phyloP scores from a whole-genome alignment of 768 basidiomycete species.

The Lactarius hengduanensis region DNA sequence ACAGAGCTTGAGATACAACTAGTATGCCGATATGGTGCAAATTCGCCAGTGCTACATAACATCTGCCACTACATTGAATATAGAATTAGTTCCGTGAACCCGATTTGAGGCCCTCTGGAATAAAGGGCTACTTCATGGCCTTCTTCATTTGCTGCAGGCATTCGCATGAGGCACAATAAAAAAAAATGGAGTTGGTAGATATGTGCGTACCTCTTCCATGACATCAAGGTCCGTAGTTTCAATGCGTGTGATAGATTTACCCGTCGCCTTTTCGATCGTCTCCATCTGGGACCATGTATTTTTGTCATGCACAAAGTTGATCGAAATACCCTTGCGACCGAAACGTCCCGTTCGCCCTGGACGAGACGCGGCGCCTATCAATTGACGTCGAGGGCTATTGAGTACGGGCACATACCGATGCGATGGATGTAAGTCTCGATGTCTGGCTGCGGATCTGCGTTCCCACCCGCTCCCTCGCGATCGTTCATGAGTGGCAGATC shows the following conservation, averaged over 20 bases:
- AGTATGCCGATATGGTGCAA: conserved; percentile 4
- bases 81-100: conserved; percentile 11
- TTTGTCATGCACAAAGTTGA: conserved; percentile 95
- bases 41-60: conserved; percentile 42
- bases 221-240: conserved; percentile 88
- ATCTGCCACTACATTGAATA: conserved; percentile 14
- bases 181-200: background rate
- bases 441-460: conserved; percentile 67
- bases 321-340: conserved; percentile 93
- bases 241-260: conserved; percentile 78
- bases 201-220: conserved; percentile 78
- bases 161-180: conserved; percentile 2
- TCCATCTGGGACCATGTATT: conserved; percentile 89
- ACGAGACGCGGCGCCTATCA: conserved; percentile 6
- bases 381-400: background rate
- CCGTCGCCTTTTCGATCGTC: conserved; percentile 76
- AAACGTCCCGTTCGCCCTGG: conserved; percentile 96
- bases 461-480: conserved; percentile 44
- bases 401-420: conserved; percentile 62
- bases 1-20: background rate
- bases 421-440: conserved; percentile 98
- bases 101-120: background rate
- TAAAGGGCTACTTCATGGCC: conserved; percentile 54
- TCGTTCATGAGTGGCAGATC: conserved; percentile 88
- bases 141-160: conserved; percentile 71